These are phyloP conservation scores for Tetrahymena elliotti DNA, from an alignment of 73 alveolate species.

Conservation along the genomic window DNA sequence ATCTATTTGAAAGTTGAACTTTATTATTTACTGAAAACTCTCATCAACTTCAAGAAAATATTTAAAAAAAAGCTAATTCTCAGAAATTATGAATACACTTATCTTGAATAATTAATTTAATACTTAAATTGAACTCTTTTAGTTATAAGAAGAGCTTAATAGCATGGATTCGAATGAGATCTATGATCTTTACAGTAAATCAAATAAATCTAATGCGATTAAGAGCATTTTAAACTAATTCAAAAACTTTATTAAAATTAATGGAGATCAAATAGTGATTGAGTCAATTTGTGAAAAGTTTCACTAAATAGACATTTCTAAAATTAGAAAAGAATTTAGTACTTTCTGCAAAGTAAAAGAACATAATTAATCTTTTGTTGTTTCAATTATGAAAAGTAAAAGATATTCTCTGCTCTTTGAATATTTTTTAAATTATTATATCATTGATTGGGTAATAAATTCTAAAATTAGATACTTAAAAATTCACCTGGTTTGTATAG, in stretches of 20 bases:
- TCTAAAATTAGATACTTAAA: too few relatives aligned
- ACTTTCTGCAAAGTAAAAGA: neutral
- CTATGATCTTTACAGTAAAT: neutral
- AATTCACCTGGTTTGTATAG: neutral
- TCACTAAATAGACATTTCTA: neutral
- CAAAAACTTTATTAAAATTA: neutral
- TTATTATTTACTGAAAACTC: too few relatives aligned
- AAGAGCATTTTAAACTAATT: neutral
- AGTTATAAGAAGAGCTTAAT: too few relatives aligned
- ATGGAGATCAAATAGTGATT: neutral
- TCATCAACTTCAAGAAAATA: too few relatives aligned
- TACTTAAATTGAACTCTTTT: too few relatives aligned
- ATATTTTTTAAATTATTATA: too few relatives aligned
- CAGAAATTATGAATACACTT: too few relatives aligned
- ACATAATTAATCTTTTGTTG: neutral
- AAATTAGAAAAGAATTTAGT: neutral
- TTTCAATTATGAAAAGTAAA: neutral
- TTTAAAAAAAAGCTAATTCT: too few relatives aligned
- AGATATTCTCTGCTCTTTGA: neutral
- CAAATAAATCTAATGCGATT: neutral
- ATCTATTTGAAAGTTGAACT: too few relatives aligned
- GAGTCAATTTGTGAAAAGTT: neutral
- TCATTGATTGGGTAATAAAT: neutral
- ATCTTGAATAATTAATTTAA: too few relatives aligned
- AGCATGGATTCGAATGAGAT: neutral